Percentiles rank a stretch among this genome's conserved stretches.
Conservation (phyloP, 208 protist genomes). For the Trypanosoma avium region DNA sequence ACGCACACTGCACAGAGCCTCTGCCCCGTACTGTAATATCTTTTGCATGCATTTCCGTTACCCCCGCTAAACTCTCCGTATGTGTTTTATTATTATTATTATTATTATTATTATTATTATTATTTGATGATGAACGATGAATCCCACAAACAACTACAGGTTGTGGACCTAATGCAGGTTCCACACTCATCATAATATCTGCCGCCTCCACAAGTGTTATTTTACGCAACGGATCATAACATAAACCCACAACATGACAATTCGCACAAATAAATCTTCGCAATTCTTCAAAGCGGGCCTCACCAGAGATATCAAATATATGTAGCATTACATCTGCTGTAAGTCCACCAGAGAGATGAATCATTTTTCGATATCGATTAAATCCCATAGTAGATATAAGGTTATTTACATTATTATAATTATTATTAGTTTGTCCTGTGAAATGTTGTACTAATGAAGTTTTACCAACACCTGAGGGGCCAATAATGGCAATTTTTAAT, state of each 20-base stretch:
- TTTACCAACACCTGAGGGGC: constrained; percentile 72
- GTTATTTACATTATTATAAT: neutral
- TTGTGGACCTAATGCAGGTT: constrained; percentile 65
- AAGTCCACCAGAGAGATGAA: constrained; percentile 46
- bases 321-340: constrained; percentile 59
- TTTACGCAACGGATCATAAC: constrained; percentile 74
- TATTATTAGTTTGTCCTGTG: constrained; percentile 19
- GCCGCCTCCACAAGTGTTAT: constrained; percentile 78
- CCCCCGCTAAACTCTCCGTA: constrained; percentile 21
- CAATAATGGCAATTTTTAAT: constrained; percentile 74
- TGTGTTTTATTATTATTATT: neutral
- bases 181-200: constrained; percentile 78
- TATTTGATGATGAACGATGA: constrained; percentile 12
- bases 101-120: neutral
- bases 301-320: constrained; percentile 76
- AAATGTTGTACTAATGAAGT: constrained; percentile 52
- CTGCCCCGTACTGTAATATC: constrained; percentile 63
- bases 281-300: constrained; percentile 64
- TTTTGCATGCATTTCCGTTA: constrained; percentile 53
- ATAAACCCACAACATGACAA: constrained; percentile 75
- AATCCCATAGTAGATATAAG: constrained; percentile 65
- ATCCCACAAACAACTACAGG: constrained; percentile 82
- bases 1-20: constrained; percentile 66
- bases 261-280: constrained; percentile 70
- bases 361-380: constrained; percentile 35